Conservation (phyloP, 2,329 filamentous ascomycete species). For the Alternaria alternata region DNA sequence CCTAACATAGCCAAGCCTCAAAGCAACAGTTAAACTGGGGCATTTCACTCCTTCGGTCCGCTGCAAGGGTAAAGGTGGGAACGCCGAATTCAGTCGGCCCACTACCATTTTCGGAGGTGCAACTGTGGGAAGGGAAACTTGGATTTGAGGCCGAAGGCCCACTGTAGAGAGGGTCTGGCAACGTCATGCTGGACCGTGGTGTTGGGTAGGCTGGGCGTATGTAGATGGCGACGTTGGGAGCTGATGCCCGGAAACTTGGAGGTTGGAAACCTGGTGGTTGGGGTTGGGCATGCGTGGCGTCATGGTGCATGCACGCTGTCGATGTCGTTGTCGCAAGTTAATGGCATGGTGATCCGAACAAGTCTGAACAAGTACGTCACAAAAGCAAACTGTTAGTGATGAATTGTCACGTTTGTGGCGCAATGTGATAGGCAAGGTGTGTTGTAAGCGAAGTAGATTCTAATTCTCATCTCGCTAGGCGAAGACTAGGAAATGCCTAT, state of each 20-base stretch:
- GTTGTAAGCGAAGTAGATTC: conserved; percentile 2
- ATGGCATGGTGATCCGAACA: background rate
- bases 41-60: background rate
- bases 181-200: background rate
- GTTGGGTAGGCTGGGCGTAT: background rate
- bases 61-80: conserved; percentile 1
- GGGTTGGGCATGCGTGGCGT: background rate
- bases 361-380: conserved; percentile 2
- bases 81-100: background rate
- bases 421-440: background rate
- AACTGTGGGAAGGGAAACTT: background rate
- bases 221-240: background rate
- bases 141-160: background rate
- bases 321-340: background rate
- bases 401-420: background rate
- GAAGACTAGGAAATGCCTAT: background rate
- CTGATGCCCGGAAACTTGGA: background rate
- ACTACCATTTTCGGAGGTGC: background rate
- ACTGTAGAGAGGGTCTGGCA: conserved; percentile 5
- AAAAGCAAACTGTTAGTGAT: background rate
- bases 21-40: conserved; percentile 1
- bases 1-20: background rate
- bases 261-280: background rate
- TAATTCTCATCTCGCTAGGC: background rate
- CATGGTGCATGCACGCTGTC: background rate